Percentiles rank a stretch among this genome's conserved stretches.
Conservation (phyloP, 1,284 basidiomycete species). For the Boletus hoseneyae region DNA sequence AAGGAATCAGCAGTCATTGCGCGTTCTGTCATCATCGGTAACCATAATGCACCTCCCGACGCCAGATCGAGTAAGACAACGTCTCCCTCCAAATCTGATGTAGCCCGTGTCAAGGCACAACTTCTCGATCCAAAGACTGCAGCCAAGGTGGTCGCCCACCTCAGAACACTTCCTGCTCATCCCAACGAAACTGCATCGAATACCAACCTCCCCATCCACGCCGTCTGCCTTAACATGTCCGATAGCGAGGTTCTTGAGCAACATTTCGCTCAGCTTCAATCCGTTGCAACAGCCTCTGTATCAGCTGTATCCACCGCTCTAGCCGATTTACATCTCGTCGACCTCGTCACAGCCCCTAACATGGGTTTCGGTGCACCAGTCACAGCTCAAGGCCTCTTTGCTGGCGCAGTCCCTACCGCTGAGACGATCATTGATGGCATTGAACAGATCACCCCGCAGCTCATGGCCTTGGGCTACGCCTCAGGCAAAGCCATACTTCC, state of each 20-base stretch:
- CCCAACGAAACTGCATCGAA: constrained; percentile 14
- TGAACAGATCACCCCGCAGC: constrained; percentile 65
- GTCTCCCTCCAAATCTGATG: constrained; percentile 44
- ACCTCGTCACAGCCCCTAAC: constrained; percentile 51
- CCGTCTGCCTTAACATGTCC: constrained; percentile 61
- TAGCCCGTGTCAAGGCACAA: constrained; percentile 68
- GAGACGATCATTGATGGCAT: constrained; percentile 66
- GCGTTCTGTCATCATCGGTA: constrained; percentile 66
- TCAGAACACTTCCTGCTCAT: constrained; percentile 49
- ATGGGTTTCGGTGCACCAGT: constrained; percentile 60
- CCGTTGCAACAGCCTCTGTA: constrained; percentile 47
- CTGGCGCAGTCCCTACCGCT: constrained; percentile 70
- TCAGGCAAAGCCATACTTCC: constrained; percentile 64
- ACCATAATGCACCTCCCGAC: constrained; percentile 34
- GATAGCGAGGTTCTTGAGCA: constrained; percentile 58
- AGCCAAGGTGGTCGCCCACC: constrained; percentile 64
- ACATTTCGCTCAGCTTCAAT: constrained; percentile 48
- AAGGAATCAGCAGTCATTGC: constrained; percentile 59
- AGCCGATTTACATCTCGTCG: constrained; percentile 55
- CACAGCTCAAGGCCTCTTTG: constrained; percentile 55
- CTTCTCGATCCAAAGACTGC: constrained; percentile 64
- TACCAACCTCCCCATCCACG: constrained; percentile 56
- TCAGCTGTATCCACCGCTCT: constrained; percentile 49
- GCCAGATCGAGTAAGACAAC: constrained; percentile 33
- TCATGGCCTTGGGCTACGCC: constrained; percentile 74